These are phyloP conservation scores for Plenodomus tracheiphilus DNA, from an alignment of 2,329 filamentous ascomycete species.

Conservation along the genomic window DNA sequence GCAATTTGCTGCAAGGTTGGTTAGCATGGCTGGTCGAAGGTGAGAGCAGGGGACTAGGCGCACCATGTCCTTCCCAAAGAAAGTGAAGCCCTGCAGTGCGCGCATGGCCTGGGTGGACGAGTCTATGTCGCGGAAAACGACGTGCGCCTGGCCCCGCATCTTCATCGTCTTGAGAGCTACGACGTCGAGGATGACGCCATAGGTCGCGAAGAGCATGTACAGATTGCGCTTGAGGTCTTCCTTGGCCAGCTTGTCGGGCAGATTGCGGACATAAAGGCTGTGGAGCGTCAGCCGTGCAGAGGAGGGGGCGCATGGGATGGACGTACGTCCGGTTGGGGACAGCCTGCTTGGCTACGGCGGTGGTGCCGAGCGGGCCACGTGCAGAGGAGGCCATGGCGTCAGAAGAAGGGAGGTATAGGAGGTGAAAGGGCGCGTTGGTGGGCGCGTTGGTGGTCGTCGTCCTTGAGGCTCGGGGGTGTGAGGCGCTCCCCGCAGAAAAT, in stretches of 20 bases:
- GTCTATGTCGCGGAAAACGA: slow-evolving; percentile 87
- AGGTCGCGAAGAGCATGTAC: slow-evolving; percentile 92
- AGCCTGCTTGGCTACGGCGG: slow-evolving; percentile 19
- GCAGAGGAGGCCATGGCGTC: slow-evolving; percentile 30
- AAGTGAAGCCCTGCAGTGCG: slow-evolving; percentile 79
- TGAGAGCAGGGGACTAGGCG: slow-evolving; percentile 36
- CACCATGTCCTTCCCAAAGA: slow-evolving; percentile 85
- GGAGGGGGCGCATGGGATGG: background rate
- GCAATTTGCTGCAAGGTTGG: slow-evolving; percentile 70
- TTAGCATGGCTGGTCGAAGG: background rate
- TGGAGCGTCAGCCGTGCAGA: slow-evolving; percentile 4
- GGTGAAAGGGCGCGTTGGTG: too few species aligned
- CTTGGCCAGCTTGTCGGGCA: slow-evolving; percentile 90
- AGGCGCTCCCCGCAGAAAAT: slow-evolving; percentile 32
- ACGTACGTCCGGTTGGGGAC: slow-evolving; percentile 42
- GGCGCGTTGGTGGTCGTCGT: slow-evolving; percentile 4
- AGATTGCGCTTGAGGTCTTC: slow-evolving; percentile 81
- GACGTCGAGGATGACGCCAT: slow-evolving; percentile 89
- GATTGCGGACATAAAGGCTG: slow-evolving; percentile 86
- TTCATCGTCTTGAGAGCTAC: slow-evolving; percentile 85
- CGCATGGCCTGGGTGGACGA: slow-evolving; percentile 94
- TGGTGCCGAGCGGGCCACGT: slow-evolving; percentile 29
- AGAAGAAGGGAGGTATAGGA: too few species aligned
- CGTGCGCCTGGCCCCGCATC: slow-evolving; percentile 95
- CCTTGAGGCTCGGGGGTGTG: slow-evolving; percentile 9